Evolutionary conservation across 2,329 filamentous ascomycete species (phyloP), one percentile per base, ranked within the genome.

Genomic region (Claviceps sp.): DNA sequence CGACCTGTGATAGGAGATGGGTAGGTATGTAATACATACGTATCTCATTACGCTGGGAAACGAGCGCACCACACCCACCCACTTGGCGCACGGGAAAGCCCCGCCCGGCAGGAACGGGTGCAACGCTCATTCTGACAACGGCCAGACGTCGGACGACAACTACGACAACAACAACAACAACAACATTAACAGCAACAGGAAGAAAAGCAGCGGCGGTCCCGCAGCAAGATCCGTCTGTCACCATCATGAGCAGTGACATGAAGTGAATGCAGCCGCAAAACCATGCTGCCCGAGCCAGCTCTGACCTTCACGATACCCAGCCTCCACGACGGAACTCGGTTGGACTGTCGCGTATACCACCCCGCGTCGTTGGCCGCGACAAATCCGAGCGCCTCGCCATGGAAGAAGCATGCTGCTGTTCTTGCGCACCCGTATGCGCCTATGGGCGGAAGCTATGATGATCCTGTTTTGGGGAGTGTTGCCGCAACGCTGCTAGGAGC

Each of bases 371-470:
- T 77, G 42, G 62, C 63, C 2, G 59, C 65, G 48, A 63, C 48
- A 50, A 65, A 60, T 60, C 6, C 56, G 52, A 42, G 60, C 30
- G 30, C 67, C 13, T 62, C 64, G 34, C 59, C 65, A 49, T 79
- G 76, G 76, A 62, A 58, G 43, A 70, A 68, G 48, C 69, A 80
- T 56, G 74, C 73, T 16, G 78, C 76, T 46, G 73, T 95, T 3
- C 71, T 97, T 41, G 90, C 90, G 13, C 93, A 97, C 66, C 91
- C 93, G 0, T 97, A 97, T 63, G 88, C 88, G 37, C 84, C 88
- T 0, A 72, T 97, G 50, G 93, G 93, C 4, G 93, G 91, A 5
- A 82, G 74, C 65, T 93, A 82, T 63, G 87, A 97, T 63, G 90
- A 97, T 63, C 77, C 79, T 0, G 75, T 95, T 0, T 84, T 97